Conservation (phyloP, 768 basidiomycete genomes). For the Leccinum longicurvipes region DNA sequence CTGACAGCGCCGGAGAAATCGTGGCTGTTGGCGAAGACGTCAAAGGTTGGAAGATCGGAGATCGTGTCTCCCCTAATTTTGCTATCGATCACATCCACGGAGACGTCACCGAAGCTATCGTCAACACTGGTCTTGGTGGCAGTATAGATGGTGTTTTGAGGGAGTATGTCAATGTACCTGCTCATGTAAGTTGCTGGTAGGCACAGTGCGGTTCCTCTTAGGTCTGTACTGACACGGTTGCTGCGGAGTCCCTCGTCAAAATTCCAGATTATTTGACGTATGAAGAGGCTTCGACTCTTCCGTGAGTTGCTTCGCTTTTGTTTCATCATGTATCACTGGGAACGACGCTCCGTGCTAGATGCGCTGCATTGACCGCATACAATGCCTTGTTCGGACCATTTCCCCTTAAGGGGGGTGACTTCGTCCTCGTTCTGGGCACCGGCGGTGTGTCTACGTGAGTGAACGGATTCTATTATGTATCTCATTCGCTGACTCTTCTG, state of each 20-base stretch:
- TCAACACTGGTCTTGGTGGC: constrained; percentile 42
- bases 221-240: neutral
- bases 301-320: constrained; percentile 34
- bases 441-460: constrained; percentile 54
- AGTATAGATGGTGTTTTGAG: constrained; percentile 50
- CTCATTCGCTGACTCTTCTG: constrained; percentile 2
- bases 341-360: constrained; percentile 28
- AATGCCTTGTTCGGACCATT: constrained; percentile 49
- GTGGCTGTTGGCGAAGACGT: constrained; percentile 40
- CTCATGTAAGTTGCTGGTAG: constrained; percentile 30
- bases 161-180: constrained; percentile 51
- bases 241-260: constrained; percentile 42
- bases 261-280: constrained; percentile 57
- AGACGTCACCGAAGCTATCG: constrained; percentile 36
- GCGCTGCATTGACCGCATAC: constrained; percentile 64
- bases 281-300: constrained; percentile 63
- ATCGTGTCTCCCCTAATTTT: constrained; percentile 57
- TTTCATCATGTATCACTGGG: neutral
- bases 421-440: constrained; percentile 53
- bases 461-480: neutral
- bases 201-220: neutral
- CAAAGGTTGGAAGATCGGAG: constrained; percentile 50
- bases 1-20: constrained; percentile 59
- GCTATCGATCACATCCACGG: constrained; percentile 46
- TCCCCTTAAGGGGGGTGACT: constrained; percentile 56